phyloP scores from a whole-genome alignment of 2,329 filamentous ascomycete species.

The Cercospora nicotianae region DNA sequence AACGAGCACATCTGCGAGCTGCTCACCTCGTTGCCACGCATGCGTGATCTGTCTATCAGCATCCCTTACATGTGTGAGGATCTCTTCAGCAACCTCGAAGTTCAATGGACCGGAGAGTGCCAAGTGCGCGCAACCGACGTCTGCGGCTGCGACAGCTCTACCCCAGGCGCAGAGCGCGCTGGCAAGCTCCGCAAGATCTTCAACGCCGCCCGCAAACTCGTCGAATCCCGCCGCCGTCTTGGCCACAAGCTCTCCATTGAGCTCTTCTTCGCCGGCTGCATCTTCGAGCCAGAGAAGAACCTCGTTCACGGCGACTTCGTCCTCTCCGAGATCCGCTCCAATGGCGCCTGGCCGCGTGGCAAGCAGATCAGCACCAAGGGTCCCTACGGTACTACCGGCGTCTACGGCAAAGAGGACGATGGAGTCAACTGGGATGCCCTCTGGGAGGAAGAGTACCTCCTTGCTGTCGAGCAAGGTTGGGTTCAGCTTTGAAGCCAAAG shows the following conservation, averaged over 20 bases:
- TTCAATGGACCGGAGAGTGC: slow-evolving; percentile 49
- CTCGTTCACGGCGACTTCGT: slow-evolving; percentile 53
- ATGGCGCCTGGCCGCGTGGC: slow-evolving; percentile 44
- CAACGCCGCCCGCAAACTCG: slow-evolving; percentile 45
- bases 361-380: slow-evolving; percentile 47
- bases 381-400: slow-evolving; percentile 51
- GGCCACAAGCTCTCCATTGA: slow-evolving; percentile 48
- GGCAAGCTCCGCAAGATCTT: slow-evolving; percentile 45
- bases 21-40: slow-evolving; percentile 48
- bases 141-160: slow-evolving; percentile 47
- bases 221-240: slow-evolving; percentile 40
- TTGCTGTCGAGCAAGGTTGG: slow-evolving; percentile 38
- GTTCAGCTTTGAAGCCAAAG: slow-evolving; percentile 30
- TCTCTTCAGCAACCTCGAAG: slow-evolving; percentile 47
- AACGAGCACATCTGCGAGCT: slow-evolving; percentile 52
- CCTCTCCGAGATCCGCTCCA: slow-evolving; percentile 44
- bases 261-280: slow-evolving; percentile 54
- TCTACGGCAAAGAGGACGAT: slow-evolving; percentile 52
- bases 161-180: slow-evolving; percentile 37
- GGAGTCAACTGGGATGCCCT: slow-evolving; percentile 43
- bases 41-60: slow-evolving; percentile 52
- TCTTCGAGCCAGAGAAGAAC: slow-evolving; percentile 50
- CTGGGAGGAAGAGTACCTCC: slow-evolving; percentile 38
- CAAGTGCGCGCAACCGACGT: slow-evolving; percentile 53
- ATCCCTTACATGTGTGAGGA: slow-evolving; percentile 51